Evolutionary conservation across 1,139 yeast genomes (phyloP).

Genomic region (Yamadazyma blattariae): DNA sequence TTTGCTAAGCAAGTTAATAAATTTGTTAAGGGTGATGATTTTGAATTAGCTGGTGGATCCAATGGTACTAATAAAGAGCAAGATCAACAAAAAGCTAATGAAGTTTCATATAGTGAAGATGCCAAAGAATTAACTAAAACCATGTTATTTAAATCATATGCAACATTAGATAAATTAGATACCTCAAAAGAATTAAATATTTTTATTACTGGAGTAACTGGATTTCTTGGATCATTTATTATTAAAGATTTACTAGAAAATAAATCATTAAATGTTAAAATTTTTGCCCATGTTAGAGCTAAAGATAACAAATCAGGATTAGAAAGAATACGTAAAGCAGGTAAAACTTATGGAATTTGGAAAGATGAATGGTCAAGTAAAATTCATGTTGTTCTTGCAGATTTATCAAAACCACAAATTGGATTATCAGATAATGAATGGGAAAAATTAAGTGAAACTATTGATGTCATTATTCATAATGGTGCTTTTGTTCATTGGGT

Average conservation of each 20-base stretch:
- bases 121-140: slow-evolving; percentile 56
- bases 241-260: slow-evolving; percentile 67
- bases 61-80: slow-evolving; percentile 18
- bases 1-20: slow-evolving; percentile 75
- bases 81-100: slow-evolving; percentile 12
- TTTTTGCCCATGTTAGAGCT: slow-evolving; percentile 93
- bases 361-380: slow-evolving; percentile 53
- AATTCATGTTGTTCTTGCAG: slow-evolving; percentile 79
- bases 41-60: slow-evolving; percentile 36
- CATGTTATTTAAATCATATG: slow-evolving; percentile 40
- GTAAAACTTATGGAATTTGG: slow-evolving; percentile 87
- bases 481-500: slow-evolving; percentile 99
- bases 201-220: slow-evolving; percentile 94
- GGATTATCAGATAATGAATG: slow-evolving; percentile 65
- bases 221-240: slow-evolving; percentile 90
- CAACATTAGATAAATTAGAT: slow-evolving; percentile 27
- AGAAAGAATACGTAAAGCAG: slow-evolving; percentile 73
- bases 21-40: slow-evolving; percentile 45
- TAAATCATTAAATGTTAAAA: slow-evolving; percentile 43
- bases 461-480: slow-evolving; percentile 89
- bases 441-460: slow-evolving; percentile 49
- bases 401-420: slow-evolving; percentile 66
- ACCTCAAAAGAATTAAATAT: slow-evolving; percentile 50
- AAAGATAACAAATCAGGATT: slow-evolving; percentile 62
- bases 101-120: slow-evolving; percentile 67